phyloP scores from a whole-genome alignment of 1,139 yeast species.

The Candida sp. region DNA sequence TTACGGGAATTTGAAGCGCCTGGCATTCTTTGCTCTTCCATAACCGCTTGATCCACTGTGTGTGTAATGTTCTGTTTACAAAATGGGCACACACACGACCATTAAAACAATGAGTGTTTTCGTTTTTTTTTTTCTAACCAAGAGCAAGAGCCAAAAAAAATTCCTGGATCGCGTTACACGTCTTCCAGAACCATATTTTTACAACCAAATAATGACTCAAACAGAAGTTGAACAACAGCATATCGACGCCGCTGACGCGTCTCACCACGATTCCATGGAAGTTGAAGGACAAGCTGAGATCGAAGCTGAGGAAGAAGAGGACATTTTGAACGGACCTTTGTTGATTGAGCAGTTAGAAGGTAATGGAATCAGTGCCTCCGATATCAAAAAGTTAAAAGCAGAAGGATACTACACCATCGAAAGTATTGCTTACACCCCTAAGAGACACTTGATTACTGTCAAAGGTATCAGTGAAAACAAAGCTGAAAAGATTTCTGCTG shows the following conservation, averaged over 20 bases:
- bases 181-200: not conserved
- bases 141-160: not conserved
- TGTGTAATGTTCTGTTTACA: not conserved
- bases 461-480: slow-evolving; percentile 97
- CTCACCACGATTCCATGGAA: not conserved
- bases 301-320: slow-evolving; percentile 29
- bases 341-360: slow-evolving; percentile 63
- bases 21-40: not conserved
- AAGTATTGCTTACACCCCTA: slow-evolving; percentile 88
- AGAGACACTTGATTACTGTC: slow-evolving; percentile 72
- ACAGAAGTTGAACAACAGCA: slow-evolving; percentile 9
- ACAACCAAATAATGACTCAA: slow-evolving; percentile 10
- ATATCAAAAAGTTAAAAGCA: slow-evolving; percentile 78
- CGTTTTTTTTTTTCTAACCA: not conserved
- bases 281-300: not conserved
- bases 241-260: slow-evolving; percentile 1
- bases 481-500: slow-evolving; percentile 83
- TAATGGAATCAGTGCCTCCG: slow-evolving; percentile 84
- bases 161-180: slow-evolving; percentile 4
- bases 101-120: not conserved
- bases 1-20: not conserved
- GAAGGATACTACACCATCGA: slow-evolving; percentile 92
- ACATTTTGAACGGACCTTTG: slow-evolving; percentile 44
- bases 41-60: not conserved
- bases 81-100: slow-evolving; percentile 1